A percentile compares a stretch with the other conserved stretches of the same genome.
These are phyloP conservation scores for Albatrellus sp. DNA, from an alignment of 1,284 basidiomycete species.

Conservation along the genomic window DNA sequence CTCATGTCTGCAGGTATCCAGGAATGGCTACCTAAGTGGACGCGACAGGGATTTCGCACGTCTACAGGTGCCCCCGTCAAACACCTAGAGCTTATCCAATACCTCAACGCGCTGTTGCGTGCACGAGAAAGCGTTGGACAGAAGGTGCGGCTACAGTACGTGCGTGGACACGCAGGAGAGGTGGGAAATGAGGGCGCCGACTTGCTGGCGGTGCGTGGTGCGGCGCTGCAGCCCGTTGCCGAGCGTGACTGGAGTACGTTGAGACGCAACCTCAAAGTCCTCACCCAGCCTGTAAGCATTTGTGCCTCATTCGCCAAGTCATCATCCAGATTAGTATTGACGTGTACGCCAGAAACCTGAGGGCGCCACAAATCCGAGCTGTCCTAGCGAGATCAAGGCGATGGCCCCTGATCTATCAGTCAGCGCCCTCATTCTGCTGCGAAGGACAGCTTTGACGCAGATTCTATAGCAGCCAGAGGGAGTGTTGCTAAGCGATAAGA, in stretches of 20 bases:
- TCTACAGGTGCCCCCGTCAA: constrained; percentile 41
- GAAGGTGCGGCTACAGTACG: constrained; percentile 38
- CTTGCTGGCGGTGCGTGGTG: constrained; percentile 46
- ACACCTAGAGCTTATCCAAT: constrained; percentile 54
- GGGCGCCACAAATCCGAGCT: neutral
- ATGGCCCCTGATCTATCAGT: neutral
- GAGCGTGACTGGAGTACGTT: constrained; percentile 46
- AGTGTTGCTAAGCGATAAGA: no score
- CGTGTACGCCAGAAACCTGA: neutral
- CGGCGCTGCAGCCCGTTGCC: constrained; percentile 20
- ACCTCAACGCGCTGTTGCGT: constrained; percentile 42
- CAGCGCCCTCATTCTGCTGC: neutral
- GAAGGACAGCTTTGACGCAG: neutral
- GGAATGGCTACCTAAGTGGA: constrained; percentile 58
- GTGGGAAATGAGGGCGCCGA: constrained; percentile 75
- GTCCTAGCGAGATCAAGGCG: neutral
- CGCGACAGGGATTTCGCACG: constrained; percentile 34
- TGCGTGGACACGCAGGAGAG: constrained; percentile 61
- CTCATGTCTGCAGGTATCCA: constrained; percentile 35
- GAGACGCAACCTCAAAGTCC: neutral
- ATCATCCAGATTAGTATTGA: neutral
- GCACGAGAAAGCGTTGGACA: constrained; percentile 36
- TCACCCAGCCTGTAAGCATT: neutral
- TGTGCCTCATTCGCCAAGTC: neutral
- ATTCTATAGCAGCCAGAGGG: neutral